Evolutionary conservation across 2,329 filamentous ascomycete genomes (phyloP).

Genomic region (Colletotrichum musicola): DNA sequence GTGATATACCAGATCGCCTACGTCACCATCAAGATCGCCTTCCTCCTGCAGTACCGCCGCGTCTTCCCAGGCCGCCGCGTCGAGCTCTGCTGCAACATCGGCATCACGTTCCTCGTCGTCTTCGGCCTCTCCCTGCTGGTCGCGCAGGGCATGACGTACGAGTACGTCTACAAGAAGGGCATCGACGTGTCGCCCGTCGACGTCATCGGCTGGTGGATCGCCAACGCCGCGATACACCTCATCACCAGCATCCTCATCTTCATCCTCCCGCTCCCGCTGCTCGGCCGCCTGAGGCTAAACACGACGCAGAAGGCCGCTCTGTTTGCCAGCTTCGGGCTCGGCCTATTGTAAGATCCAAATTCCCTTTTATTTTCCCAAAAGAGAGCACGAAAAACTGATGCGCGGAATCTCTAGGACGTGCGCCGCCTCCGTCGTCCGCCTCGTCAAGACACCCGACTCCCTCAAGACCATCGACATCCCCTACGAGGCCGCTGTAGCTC

Average conservation of each 20-base stretch:
- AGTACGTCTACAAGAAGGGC: not conserved
- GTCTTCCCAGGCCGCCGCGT: conserved; percentile 42
- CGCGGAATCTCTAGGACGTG: conserved; percentile 13
- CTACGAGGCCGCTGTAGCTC: conserved; percentile 48
- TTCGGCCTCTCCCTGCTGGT: conserved; percentile 36
- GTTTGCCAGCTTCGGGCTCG: conserved; percentile 34
- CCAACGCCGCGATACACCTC: conserved; percentile 35
- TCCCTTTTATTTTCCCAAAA: not conserved
- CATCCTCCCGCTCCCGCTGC: conserved; percentile 35
- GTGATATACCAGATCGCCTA: conserved; percentile 48
- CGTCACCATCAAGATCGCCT: conserved; percentile 49
- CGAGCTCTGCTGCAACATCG: conserved; percentile 36
- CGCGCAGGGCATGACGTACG: conserved; percentile 15
- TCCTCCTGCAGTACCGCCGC: conserved; percentile 53
- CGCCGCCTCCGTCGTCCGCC: conserved; percentile 44
- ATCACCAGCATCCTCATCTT: conserved; percentile 40
- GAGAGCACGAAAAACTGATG: not conserved
- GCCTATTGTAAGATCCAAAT: conserved; percentile 32
- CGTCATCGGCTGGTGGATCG: conserved; percentile 33
- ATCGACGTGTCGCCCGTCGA: conserved; percentile 17
- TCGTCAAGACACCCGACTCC: conserved; percentile 46
- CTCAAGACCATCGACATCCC: conserved; percentile 47
- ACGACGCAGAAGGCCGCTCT: conserved; percentile 35
- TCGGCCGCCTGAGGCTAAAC: conserved; percentile 25
- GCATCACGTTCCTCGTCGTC: conserved; percentile 32